phyloP scores from a whole-genome alignment of 371 early-diverging fungal genomes.

The Lichtheimia ornata region DNA sequence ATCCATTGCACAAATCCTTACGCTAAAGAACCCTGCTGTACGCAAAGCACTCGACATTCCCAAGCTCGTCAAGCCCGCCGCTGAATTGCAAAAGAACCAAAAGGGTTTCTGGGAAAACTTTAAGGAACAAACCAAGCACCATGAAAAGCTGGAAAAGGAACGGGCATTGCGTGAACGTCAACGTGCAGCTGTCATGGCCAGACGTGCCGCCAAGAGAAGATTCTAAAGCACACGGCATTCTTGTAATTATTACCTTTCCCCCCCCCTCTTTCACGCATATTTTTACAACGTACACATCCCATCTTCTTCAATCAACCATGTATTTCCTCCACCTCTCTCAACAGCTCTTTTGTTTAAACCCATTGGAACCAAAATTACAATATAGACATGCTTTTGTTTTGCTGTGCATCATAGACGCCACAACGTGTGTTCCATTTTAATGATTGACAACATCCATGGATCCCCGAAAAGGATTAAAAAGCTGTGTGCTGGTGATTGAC shows the following conservation, averaged over 20 bases:
- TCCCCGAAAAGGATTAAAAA: too few species aligned
- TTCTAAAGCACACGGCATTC: conserved; percentile 24
- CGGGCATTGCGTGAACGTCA: conserved; percentile 52
- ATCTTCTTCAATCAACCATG: too few species aligned
- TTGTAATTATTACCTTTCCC: background rate
- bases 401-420: too few species aligned
- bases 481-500: too few species aligned
- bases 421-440: too few species aligned
- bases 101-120: conserved; percentile 53
- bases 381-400: too few species aligned
- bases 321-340: conserved; percentile 1
- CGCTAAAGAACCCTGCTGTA: conserved; percentile 62
- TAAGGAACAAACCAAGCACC: conserved; percentile 38
- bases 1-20: conserved; percentile 70
- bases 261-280: background rate
- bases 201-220: conserved; percentile 52
- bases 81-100: conserved; percentile 46
- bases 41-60: conserved; percentile 63
- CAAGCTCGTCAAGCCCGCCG: conserved; percentile 46
- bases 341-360: background rate
- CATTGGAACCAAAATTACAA: background rate
- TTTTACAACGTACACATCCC: background rate
- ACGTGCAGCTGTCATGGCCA: conserved; percentile 47
- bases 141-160: conserved; percentile 47
- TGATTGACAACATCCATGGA: too few species aligned